Conservation (phyloP, 345 rosid species). For the Moricandia moricandioides region DNA sequence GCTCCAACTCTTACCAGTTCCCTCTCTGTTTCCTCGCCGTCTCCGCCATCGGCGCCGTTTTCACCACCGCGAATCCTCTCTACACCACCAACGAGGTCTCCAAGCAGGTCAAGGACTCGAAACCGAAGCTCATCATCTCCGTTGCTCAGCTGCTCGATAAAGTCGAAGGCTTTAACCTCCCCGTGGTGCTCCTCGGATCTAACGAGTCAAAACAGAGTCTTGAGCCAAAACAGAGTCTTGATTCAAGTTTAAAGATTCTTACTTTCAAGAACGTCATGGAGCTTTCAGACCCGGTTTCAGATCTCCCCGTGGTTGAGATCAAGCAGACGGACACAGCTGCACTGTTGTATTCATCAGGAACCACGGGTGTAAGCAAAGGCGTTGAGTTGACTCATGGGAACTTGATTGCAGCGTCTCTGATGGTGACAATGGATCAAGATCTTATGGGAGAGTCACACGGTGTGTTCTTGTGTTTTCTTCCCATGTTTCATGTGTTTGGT, state of each 20-base stretch:
- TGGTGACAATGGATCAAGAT: constrained; percentile 52
- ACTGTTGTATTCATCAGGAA: constrained; percentile 84
- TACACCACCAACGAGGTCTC: not conserved
- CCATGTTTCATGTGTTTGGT: constrained; percentile 94
- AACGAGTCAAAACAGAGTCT: constrained; percentile 5
- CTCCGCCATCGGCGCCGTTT: constrained; percentile 62
- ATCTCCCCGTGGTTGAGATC: constrained; percentile 43
- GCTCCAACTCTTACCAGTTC: constrained; percentile 79
- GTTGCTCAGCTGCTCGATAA: constrained; percentile 60
- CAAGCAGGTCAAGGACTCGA: constrained; percentile 67
- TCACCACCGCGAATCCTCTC: not conserved
- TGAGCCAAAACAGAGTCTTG: not conserved
- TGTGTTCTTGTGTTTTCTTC: constrained; percentile 64
- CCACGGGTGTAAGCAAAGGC: constrained; percentile 85
- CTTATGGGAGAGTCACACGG: constrained; percentile 48
- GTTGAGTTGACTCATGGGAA: constrained; percentile 77
- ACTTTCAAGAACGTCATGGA: constrained; percentile 50
- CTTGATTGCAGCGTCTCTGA: constrained; percentile 62
- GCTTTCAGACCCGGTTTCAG: constrained; percentile 43
- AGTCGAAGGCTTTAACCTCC: constrained; percentile 57
- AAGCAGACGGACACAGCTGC: constrained; percentile 66
- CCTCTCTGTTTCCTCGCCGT: constrained; percentile 75
- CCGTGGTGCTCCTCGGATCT: constrained; percentile 5
- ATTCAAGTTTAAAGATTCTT: constrained; percentile 33
- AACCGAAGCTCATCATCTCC: constrained; percentile 63